Base-by-base conservation (phyloP, 139 green algal genomes). In the Mychonastes homosphaera region DNA sequence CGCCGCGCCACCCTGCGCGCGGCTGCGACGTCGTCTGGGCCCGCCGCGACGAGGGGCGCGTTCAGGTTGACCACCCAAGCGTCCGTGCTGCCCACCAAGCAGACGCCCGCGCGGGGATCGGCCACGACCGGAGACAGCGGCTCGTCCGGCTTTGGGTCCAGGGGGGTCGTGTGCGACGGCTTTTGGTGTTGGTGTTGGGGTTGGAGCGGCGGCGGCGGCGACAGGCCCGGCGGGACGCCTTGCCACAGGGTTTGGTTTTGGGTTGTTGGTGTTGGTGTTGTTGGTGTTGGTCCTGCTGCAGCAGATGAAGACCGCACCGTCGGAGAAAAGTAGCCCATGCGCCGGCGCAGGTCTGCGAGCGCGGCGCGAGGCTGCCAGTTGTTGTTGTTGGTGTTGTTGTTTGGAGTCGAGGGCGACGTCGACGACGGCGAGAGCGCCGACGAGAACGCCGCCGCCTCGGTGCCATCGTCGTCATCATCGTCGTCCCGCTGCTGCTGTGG, bases 11-110 rank as follows among this genome's bases (percentile, higher is more conserved):
- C 69, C 8, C 39, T 26, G 7, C 61, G 36, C 3, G 61, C 79
- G 26, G 65, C 61, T 56, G 30, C 24, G 53, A 73, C 23, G 38
- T 88, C 70, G 27, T 41, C 60, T 4, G 48, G 53, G 10, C 6
- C 6, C 2, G 49, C 73, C 1, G 32, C 33, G 33, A 84, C 53
- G 41, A 80, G 34, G 5, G 72, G 74, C 39, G 94, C 75, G 34
- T 94, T 94, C 64, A 71, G 87, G 60, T 94, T 94, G 3, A 84
- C 51, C 4, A 94, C 64, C 84, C 80, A 91, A 7, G 70, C 76
- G 6, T 63, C 56, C 3, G 84, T n/a, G n/a, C n/a, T 75, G 1
- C 86, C 86, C 0, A 94, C 30, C 3, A 70, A 73, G 18, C 54
- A 59, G 16, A 90, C 41, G 12, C 85, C 85, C 18, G 23, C 15